Base-by-base conservation (phyloP, 192 early-diverging fungal genomes). In the Pilaira anomala region DNA sequence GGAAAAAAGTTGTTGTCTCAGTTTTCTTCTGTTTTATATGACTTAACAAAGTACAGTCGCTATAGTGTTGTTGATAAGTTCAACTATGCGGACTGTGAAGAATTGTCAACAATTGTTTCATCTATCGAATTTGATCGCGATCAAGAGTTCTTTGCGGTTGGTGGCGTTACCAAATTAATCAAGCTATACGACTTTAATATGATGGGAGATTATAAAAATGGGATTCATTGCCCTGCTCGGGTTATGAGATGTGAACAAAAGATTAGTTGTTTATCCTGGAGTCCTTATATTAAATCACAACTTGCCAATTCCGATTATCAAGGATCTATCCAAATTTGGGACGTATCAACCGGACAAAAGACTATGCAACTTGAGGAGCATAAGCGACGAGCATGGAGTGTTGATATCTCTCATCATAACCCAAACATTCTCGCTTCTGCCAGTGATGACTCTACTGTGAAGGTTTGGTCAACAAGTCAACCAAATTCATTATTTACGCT, bases 81-180 rank as follows among this genome's bases (percentile, higher is more conserved):
- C 28, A 77, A 88, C 42, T 95, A 93, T 72, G 86, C 85, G 8
- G 91, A 97, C 67, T 83, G 80, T 49, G 83, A 70, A 14, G 77
- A 76, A 0, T 78, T 73, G 12, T 83, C 90, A 0, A 90, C 89
- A 1, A 96, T 98, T 63, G 91, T 98, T 3, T 91, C 90, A 0
- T 88, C 92, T 36, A 92, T 98, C 45, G 94, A 94, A 71, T 97
- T 98, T 80, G 92, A 96, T 74, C 78, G 86, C 42, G 95, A 98
- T 66, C 90, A 94, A 58, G 90, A 94, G 72, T 89, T 88, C 45
- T 96, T 98, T 83, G 96, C 95, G 0, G 90, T 89, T 0, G 96
- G 91, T 36, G 96, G 96, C 16, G 93, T 96, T 2, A 91, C 89
- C 6, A 86, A 86, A 59, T 92, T 93, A 61, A 94, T 98, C 80